Percentiles rank a stretch among this genome's conserved stretches.
These are phyloP conservation scores for Fusarium buxicola DNA, from an alignment of 2,329 filamentous ascomycete species.

Conservation along the genomic window DNA sequence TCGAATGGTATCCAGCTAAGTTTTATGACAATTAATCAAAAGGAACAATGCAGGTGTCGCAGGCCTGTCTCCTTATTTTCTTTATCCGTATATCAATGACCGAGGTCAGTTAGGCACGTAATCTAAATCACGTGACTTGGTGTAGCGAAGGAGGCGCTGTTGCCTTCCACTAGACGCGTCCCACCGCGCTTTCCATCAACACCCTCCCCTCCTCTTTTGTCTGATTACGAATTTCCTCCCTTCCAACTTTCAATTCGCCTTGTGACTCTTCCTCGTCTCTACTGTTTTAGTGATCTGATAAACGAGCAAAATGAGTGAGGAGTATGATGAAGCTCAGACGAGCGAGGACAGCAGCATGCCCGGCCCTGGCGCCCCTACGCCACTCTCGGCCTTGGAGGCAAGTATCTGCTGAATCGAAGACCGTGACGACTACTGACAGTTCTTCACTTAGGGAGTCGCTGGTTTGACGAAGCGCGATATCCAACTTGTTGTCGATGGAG, in stretches of 20 bases:
- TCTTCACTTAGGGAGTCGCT: constrained; percentile 74
- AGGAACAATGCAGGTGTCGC: no score
- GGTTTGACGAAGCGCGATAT: constrained; percentile 96
- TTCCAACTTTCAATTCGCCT: background rate
- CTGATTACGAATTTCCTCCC: constrained; percentile 26
- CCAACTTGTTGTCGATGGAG: constrained; percentile 89
- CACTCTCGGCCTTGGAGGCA: constrained; percentile 87
- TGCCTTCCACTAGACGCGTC: constrained; percentile 51
- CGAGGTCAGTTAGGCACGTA: background rate
- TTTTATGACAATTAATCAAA: no score
- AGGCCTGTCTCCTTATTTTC: no score
- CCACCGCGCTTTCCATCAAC: constrained; percentile 46
- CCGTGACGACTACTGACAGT: constrained; percentile 22
- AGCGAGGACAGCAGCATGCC: constrained; percentile 78
- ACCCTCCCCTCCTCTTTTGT: constrained; percentile 32
- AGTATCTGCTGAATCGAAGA: constrained; percentile 38
- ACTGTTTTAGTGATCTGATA: background rate
- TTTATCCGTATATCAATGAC: no score
- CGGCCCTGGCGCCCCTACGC: constrained; percentile 93
- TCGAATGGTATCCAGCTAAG: background rate
- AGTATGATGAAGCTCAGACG: constrained; percentile 74
- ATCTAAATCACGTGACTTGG: constrained; percentile 53
- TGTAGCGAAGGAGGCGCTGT: constrained; percentile 46
- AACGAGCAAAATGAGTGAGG: constrained; percentile 56
- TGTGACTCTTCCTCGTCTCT: background rate